phyloP scores from a whole-genome alignment of 1,284 basidiomycete species.

The Porogramme epimiltina region DNA sequence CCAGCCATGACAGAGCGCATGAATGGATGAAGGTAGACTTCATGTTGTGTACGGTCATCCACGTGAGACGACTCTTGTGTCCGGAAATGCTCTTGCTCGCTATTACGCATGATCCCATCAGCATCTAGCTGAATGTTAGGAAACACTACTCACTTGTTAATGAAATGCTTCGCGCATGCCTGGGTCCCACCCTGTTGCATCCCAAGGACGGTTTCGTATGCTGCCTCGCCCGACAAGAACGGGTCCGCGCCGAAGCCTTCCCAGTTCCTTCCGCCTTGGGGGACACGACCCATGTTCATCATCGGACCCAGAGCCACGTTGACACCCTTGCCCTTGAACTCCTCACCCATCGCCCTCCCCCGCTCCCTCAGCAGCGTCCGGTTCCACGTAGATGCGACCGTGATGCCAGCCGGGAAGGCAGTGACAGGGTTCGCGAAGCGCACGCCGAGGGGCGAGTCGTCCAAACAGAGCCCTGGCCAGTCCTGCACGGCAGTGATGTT shows the following conservation, averaged over 20 bases:
- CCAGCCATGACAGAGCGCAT: conserved; percentile 76
- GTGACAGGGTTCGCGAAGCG: conserved; percentile 52
- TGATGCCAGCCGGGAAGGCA: conserved; percentile 62
- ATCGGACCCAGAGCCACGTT: conserved; percentile 65
- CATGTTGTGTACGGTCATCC: conserved; percentile 78
- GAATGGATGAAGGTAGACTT: conserved; percentile 76
- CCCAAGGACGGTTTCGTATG: conserved; percentile 76
- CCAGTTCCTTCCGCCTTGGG: conserved; percentile 79
- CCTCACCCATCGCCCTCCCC: conserved; percentile 75
- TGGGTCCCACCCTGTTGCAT: conserved; percentile 76
- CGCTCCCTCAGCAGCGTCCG: conserved; percentile 70
- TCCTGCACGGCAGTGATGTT: conserved; percentile 40
- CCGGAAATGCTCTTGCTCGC: conserved; percentile 70
- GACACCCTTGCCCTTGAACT: conserved; percentile 81
- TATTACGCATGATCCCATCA: conserved; percentile 25
- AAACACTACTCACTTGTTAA: conserved; percentile 60
- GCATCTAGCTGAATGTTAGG: neutral
- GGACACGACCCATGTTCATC: conserved; percentile 75
- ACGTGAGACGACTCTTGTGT: conserved; percentile 62
- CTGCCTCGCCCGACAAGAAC: conserved; percentile 71
- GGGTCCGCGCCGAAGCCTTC: conserved; percentile 85
- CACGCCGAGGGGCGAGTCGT: conserved; percentile 54
- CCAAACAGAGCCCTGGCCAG: conserved; percentile 66
- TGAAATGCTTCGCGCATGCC: conserved; percentile 78
- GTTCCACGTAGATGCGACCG: conserved; percentile 62